Base-by-base conservation (phyloP, 2,329 filamentous ascomycete species). In the Penicillium frequentans region DNA sequence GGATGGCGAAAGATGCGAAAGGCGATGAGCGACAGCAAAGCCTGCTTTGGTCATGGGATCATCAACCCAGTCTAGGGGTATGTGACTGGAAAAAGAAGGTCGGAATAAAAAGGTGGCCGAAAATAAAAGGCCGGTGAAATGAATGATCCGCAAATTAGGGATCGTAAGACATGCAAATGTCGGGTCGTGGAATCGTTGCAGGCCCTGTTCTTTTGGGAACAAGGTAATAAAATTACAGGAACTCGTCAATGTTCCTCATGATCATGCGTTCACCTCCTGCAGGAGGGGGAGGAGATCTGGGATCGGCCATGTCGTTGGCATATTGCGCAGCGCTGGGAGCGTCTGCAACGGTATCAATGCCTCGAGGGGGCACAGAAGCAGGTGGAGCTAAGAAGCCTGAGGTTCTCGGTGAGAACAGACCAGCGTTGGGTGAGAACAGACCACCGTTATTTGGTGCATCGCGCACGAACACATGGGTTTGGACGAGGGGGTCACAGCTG, bases 211-310 rank as follows among this genome's bases (percentile, higher is more conserved):
- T 23, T 58, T 42, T 42, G 51, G 35, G 26, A 55, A 59, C 43
- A 58, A 35, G 44, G 39, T 46, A 33, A 55, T 54, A 58, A 55
- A 57, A 65, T 74, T 70, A 77, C 59, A 77, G 68, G 65, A 77
- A 76, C 68, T 77, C 75, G 60, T 77, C 75, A 67, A 77, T 77
- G 61, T 71, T 77, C 68, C 75, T 74, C 74, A 77, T 75, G 56
- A 77, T 76, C 52, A 77, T 57, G 23, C 71, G 69, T 57, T 77
- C 75, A 21, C 65, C 66, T 39, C 72, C 68, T 47, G 69, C 68
- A 14, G 73, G 72, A 45, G 74, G 73, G 37, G 75, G 75, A n/a
- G 75, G 75, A 14, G 75, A 77, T 52, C 75, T 66, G 27, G 75
- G 75, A 64, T 77, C 75, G 8, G 66, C 66, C 27, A 66, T 56